A percentile compares a stretch with the other conserved stretches of the same genome.
Evolutionary conservation across 129 eudicot species (phyloP).

Genomic region (Chrysanthemum makinoi): DNA sequence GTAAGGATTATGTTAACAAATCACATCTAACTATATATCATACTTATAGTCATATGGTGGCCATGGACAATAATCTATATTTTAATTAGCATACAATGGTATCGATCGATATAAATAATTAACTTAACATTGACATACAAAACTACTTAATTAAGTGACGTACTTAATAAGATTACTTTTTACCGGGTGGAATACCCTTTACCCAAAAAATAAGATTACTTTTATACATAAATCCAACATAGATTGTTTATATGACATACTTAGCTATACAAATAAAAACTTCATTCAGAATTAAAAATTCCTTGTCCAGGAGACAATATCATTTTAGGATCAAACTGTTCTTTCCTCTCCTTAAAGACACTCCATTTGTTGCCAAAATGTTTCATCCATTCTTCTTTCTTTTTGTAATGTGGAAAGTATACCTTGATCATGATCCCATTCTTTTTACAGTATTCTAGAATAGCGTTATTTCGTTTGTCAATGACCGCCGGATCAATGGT

Average conservation of each 20-base stretch:
- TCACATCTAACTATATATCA: no score
- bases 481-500: neutral
- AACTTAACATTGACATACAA: no score
- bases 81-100: no score
- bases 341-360: slow-evolving; percentile 29
- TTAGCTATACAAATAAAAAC: neutral
- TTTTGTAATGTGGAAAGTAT: slow-evolving; percentile 35
- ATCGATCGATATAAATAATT: no score
- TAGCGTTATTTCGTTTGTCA: slow-evolving; percentile 30
- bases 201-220: neutral
- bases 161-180: neutral
- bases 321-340: slow-evolving; percentile 38
- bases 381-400: slow-evolving; percentile 36
- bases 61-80: no score
- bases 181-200: no score
- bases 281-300: slow-evolving; percentile 21
- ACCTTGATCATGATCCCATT: slow-evolving; percentile 31
- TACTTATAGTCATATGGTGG: no score
- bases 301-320: slow-evolving; percentile 44
- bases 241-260: slow-evolving; percentile 2
- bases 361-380: slow-evolving; percentile 45
- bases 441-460: slow-evolving; percentile 27
- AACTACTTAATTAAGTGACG: no score
- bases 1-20: no score
- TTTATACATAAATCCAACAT: neutral